phyloP scores from a whole-genome alignment of 805 yeast species.

The Pichia eremophila region DNA sequence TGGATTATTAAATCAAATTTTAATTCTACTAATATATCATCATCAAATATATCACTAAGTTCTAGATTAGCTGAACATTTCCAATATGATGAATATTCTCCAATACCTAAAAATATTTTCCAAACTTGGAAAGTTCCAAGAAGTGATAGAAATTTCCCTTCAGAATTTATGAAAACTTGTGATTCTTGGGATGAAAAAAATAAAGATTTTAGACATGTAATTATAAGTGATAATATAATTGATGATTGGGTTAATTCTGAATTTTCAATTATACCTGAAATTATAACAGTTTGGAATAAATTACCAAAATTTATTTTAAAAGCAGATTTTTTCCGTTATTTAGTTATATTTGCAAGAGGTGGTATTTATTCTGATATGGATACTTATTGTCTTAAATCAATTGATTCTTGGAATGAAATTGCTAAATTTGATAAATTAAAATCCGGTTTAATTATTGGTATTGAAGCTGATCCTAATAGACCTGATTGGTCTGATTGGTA shows the following conservation, averaged over 20 bases:
- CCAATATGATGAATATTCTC: constrained; percentile 60
- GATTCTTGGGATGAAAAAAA: constrained; percentile 57
- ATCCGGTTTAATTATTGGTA: constrained; percentile 72
- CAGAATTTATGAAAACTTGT: constrained; percentile 37
- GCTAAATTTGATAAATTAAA: constrained; percentile 33
- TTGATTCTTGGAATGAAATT: constrained; percentile 49
- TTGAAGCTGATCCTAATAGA: constrained; percentile 95
- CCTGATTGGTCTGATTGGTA: constrained; percentile 92
- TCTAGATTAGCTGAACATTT: constrained; percentile 60
- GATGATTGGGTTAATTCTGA: constrained; percentile 48
- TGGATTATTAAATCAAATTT: not conserved
- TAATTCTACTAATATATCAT: no score
- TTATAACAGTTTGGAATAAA: constrained; percentile 60
- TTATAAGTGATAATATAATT: constrained; percentile 54
- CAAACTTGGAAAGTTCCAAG: constrained; percentile 83
- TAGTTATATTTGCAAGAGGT: constrained; percentile 81
- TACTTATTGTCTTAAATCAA: constrained; percentile 64
- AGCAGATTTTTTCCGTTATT: constrained; percentile 90
- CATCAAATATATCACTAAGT: constrained; percentile 25
- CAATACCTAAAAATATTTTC: constrained; percentile 79
- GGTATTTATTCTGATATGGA: constrained; percentile 92
- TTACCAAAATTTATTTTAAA: constrained; percentile 77
- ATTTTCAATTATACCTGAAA: constrained; percentile 66
- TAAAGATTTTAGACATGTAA: constrained; percentile 58
- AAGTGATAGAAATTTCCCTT: constrained; percentile 49